Percentiles rank a stretch among this genome's conserved stretches.
Conservation (phyloP, 768 basidiomycete species). For the Mycena haematopus region DNA sequence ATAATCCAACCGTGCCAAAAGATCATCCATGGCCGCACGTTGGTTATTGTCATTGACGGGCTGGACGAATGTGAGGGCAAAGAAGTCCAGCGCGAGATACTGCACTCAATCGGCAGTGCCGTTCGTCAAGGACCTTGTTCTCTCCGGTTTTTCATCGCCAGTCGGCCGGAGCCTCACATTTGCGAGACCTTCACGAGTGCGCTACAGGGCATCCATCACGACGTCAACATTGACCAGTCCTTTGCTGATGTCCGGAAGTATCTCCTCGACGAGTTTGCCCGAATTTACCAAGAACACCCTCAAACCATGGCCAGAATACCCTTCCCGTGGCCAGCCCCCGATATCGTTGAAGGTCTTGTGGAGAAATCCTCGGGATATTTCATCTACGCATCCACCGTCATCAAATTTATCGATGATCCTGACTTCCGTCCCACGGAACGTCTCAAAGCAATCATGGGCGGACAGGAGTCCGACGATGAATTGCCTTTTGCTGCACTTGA, state of each 20-base stretch:
- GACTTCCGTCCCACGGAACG: slow-evolving; percentile 1
- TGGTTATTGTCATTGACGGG: background rate
- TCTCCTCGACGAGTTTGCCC: background rate
- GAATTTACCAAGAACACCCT: background rate
- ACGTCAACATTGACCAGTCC: background rate
- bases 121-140: background rate
- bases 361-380: slow-evolving; percentile 1
- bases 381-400: background rate
- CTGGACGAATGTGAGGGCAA: background rate
- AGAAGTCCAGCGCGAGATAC: background rate
- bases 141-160: background rate
- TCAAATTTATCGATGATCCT: background rate
- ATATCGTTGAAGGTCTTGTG: background rate
- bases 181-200: background rate
- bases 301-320: background rate
- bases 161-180: background rate
- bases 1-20: background rate
- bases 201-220: background rate
- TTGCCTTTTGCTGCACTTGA: background rate
- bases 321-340: background rate
- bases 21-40: background rate
- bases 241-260: background rate
- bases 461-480: too few relatives aligned
- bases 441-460: background rate
- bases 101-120: background rate